Percentiles rank a stretch among this genome's conserved stretches.
These are phyloP conservation scores for Arthrobotrys pseudoclavata DNA, from an alignment of 2,329 filamentous ascomycete species.

Conservation along the genomic window DNA sequence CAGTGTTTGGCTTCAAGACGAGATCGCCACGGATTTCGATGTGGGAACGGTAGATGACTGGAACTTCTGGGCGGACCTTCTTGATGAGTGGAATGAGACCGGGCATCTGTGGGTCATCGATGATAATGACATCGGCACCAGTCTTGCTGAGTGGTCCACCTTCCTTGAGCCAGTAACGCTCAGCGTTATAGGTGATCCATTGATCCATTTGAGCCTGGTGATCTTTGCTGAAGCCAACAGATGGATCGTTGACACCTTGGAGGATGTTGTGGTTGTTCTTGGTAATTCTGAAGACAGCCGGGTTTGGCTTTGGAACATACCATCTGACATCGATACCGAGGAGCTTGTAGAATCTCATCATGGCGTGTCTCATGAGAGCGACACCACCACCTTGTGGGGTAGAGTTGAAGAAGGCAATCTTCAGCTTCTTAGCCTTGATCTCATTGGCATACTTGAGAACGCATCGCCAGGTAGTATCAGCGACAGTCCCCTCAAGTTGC, in stretches of 20 bases:
- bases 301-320: slow-evolving; percentile 84
- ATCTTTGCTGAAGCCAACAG: slow-evolving; percentile 75
- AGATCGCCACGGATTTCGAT: slow-evolving; percentile 86
- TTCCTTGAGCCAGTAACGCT: slow-evolving; percentile 79
- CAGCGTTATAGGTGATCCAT: slow-evolving; percentile 81
- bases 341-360: slow-evolving; percentile 78
- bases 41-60: slow-evolving; percentile 84
- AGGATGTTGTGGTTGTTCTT: slow-evolving; percentile 92
- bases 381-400: slow-evolving; percentile 87
- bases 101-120: slow-evolving; percentile 89
- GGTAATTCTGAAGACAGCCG: slow-evolving; percentile 83
- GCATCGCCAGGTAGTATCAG: slow-evolving; percentile 75
- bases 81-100: slow-evolving; percentile 82
- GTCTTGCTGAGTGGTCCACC: slow-evolving; percentile 78
- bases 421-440: slow-evolving; percentile 75
- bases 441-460: slow-evolving; percentile 75
- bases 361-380: slow-evolving; percentile 83
- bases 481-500: slow-evolving; percentile 75
- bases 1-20: slow-evolving; percentile 73
- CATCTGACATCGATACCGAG: slow-evolving; percentile 79
- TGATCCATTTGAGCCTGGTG: slow-evolving; percentile 75
- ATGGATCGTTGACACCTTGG: slow-evolving; percentile 79
- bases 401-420: slow-evolving; percentile 82
- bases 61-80: slow-evolving; percentile 77
- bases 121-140: slow-evolving; percentile 81